phyloP scores from a whole-genome alignment of 805 yeast genomes.

The Lipomyces oligophaga region DNA sequence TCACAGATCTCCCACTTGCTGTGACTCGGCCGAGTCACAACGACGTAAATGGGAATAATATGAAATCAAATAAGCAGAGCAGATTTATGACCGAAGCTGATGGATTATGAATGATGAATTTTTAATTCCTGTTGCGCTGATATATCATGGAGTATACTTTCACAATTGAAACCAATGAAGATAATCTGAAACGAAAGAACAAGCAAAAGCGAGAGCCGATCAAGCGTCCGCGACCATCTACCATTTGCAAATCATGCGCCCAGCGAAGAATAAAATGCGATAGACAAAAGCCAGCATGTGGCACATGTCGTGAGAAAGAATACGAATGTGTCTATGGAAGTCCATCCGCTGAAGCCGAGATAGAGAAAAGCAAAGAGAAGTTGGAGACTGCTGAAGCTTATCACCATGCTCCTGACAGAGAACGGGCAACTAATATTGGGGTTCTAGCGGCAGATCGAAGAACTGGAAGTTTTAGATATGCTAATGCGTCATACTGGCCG shows the following conservation, averaged over 20 bases:
- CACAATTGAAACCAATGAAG: background rate
- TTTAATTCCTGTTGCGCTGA: too few species aligned
- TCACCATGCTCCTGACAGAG: background rate
- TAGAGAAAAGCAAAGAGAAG: background rate
- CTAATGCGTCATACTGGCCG: conserved; percentile 17
- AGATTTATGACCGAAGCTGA: too few species aligned
- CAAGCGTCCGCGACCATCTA: conserved; percentile 10
- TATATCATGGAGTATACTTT: background rate
- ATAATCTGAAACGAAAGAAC: background rate
- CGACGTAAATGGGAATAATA: too few species aligned
- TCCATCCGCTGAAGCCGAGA: background rate
- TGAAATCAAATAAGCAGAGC: too few species aligned
- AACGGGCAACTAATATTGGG: conserved; percentile 7
- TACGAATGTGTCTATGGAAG: background rate
- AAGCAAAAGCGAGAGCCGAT: background rate
- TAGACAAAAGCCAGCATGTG: conserved; percentile 10
- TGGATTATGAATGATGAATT: too few species aligned
- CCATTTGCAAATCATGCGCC: conserved; percentile 14
- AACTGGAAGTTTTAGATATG: conserved; percentile 9
- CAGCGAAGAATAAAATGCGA: conserved; percentile 18
- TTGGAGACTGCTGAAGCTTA: background rate
- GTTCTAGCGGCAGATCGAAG: conserved; percentile 7
- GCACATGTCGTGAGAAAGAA: background rate
- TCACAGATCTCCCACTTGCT: too few species aligned
- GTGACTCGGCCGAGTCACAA: too few species aligned